Evolutionary conservation across 176 grass and related monocot species (phyloP).

Genomic region (Elymus sibiricus): DNA sequence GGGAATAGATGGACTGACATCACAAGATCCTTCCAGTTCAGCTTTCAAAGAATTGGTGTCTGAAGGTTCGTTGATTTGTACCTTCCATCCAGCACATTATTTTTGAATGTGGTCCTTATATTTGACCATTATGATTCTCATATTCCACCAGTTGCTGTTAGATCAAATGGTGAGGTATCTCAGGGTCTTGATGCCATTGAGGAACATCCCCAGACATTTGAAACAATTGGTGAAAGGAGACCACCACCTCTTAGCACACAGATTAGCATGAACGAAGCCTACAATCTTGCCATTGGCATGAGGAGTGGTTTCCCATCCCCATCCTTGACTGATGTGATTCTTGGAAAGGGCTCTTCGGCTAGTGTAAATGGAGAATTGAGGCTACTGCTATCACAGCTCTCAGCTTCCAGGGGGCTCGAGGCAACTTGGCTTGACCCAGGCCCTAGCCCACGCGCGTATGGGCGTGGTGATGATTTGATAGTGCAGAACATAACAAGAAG

Average conservation of each 20-base stretch:
- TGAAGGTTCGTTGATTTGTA: conserved; percentile 18
- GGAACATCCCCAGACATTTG: conserved; percentile 31
- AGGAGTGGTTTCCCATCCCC: conserved; percentile 59
- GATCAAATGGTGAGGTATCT: conserved; percentile 28
- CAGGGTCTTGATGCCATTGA: conserved; percentile 24
- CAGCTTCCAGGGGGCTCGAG: conserved; percentile 59
- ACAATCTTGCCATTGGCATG: conserved; percentile 57
- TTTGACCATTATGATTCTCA: conserved; percentile 1
- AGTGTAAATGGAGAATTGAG: conserved; percentile 76
- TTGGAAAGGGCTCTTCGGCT: conserved; percentile 74
- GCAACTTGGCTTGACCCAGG: conserved; percentile 51
- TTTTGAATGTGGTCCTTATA: conserved; percentile 13
- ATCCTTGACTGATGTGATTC: conserved; percentile 76
- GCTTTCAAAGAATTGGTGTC: conserved; percentile 7
- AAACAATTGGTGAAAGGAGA: conserved; percentile 31
- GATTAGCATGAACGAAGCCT: conserved; percentile 76
- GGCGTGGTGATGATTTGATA: conserved; percentile 56
- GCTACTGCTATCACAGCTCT: conserved; percentile 75
- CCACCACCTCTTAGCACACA: conserved; percentile 52
- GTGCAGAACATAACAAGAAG: conserved; percentile 76
- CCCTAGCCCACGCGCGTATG: conserved; percentile 63
- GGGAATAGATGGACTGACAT: neutral
- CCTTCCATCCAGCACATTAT: conserved; percentile 14
- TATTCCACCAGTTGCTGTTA: conserved; percentile 7
- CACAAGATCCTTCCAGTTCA: conserved; percentile 27